Base-by-base conservation (phyloP, 2,329 filamentous ascomycete species). In the Lachnellula cervina region DNA sequence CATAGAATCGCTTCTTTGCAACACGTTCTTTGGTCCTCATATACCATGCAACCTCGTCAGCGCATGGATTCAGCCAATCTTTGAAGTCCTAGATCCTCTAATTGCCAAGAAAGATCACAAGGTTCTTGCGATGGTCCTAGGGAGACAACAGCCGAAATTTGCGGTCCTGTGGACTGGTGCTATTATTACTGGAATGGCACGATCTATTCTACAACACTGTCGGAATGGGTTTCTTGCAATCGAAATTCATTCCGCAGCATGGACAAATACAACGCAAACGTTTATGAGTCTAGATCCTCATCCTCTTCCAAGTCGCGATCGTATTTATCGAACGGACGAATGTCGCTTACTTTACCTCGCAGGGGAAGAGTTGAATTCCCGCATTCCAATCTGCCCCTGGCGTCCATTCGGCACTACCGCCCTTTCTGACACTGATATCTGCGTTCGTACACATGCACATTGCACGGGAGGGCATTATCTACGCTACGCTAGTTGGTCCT, bases 401-500 rank as follows among this genome's bases (percentile, higher is more conserved):
- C 61, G 35, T 38, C 68, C 68, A 51, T 68, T 70, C 56, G 68
- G 70, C 13, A 56, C 45, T 45, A 70, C 65, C 46, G 54, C 49
- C 17, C 37, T 66, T 8, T 64, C 62, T 52, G 63, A 69, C 56
- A 63, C 62, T 40, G 66, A 70, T 51, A 48, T 70, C 11, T 63
- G 68, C 47, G 66, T 71, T 5, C 65, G 65, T 38, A 43, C 44
- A 48, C 66, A 71, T 59, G 61, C 60, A 25, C 38, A 60, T 4
- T 69, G 64, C 54, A 51, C 51, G 35, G 58, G 49, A 28, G 52
- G 46, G n/a, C 66, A 70, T 51, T 25, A 54, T 48, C 64, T 70
- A 49, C 54, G 54, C 19, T 67, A 68, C 32, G 37, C 54, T 49
- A 60, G 59, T 16, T 65, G 64, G 51, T 21, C 23, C 5, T 68